Base-by-base conservation (phyloP, 352 stramenopile genomes). In the Globisporangium canariense region DNA sequence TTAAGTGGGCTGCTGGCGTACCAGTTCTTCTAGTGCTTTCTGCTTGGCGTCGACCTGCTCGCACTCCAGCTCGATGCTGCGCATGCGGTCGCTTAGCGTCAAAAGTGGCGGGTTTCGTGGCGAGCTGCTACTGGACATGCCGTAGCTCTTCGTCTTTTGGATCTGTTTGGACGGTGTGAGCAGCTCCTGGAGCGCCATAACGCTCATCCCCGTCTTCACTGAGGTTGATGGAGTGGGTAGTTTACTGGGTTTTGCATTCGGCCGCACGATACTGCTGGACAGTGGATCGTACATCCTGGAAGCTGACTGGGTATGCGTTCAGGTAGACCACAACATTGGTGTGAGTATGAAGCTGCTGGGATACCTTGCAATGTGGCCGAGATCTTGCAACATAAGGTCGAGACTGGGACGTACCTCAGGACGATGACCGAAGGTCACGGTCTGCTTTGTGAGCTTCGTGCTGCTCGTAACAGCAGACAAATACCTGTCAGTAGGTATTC, bases 361-460 rank as follows among this genome's bases (percentile, higher is more conserved):
- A 0, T 36, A 20, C 10, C 9, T 28, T 30, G 7, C 16, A 20
- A 53, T 9, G 25, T 34, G 47, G 20, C 11, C 47, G 22, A 53
- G 32, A 5, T 36, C 32, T 36, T 8, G 32, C 9, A 36, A 36
- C 7, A 36, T 5, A 36, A 36, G 32, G 32, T 36, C 7, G 32
- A 60, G 28, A 22, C 14, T 8, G 16, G 3, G 13, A 22, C 40
- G 54, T 34, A 62, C 14, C 16, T 60, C 66, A 34, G 82, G 86
- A 4, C 86, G 83, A 65, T 94, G 86, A 36, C 83, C 86, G 53
- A 94, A 94, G 0, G 77, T 86, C 62, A 87, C 71, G 18, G 74
- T 65, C 57, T 88, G 74, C 11, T 74, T 79, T 2, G 76, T 75
- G 41, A 81, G 61, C n/a, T 69, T 67, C 1, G 60, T 54, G 36